Percentiles rank a stretch among this genome's conserved stretches.
Conservation (phyloP, 2,329 filamentous ascomycete species). For the Fusarium succisae region DNA sequence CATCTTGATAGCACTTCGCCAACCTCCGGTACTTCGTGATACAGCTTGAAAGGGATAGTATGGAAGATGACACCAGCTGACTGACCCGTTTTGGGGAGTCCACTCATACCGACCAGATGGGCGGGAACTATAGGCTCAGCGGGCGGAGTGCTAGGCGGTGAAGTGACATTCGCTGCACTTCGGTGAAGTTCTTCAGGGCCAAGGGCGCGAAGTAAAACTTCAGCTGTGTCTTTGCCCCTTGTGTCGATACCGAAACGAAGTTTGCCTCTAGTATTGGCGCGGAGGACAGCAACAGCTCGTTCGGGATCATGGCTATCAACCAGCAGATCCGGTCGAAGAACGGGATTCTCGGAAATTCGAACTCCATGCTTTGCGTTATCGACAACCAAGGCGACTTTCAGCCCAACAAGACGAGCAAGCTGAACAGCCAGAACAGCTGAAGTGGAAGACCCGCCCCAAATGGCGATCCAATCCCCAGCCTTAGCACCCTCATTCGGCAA, state of each 20-base stretch:
- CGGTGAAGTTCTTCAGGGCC: constrained; percentile 54
- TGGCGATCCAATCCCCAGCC: constrained; percentile 73
- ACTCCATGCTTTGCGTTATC: constrained; percentile 74
- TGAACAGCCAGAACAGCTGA: constrained; percentile 74
- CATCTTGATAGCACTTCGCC: constrained; percentile 71
- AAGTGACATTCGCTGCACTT: constrained; percentile 40
- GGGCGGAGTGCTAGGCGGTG: constrained; percentile 52
- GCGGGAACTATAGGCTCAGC: constrained; percentile 42
- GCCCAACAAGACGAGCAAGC: constrained; percentile 71
- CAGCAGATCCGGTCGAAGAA: constrained; percentile 66
- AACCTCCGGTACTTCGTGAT: constrained; percentile 72
- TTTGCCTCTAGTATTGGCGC: constrained; percentile 63
- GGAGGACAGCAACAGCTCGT: constrained; percentile 72
- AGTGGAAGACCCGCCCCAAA: constrained; percentile 81
- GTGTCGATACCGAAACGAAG: constrained; percentile 77
- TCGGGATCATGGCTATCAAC: constrained; percentile 73
- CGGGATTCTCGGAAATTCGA: constrained; percentile 58
- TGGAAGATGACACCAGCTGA: constrained; percentile 63
- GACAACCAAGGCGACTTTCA: constrained; percentile 72
- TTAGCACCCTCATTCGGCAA: constrained; percentile 61
- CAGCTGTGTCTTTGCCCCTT: constrained; percentile 70
- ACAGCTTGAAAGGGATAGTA: constrained; percentile 78
- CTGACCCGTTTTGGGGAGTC: constrained; percentile 67
- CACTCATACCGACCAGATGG: constrained; percentile 75
- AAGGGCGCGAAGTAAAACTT: constrained; percentile 56